Evolutionary conservation across 1,284 basidiomycete genomes (phyloP).

Genomic region (Boletellus dicymbophilus): DNA sequence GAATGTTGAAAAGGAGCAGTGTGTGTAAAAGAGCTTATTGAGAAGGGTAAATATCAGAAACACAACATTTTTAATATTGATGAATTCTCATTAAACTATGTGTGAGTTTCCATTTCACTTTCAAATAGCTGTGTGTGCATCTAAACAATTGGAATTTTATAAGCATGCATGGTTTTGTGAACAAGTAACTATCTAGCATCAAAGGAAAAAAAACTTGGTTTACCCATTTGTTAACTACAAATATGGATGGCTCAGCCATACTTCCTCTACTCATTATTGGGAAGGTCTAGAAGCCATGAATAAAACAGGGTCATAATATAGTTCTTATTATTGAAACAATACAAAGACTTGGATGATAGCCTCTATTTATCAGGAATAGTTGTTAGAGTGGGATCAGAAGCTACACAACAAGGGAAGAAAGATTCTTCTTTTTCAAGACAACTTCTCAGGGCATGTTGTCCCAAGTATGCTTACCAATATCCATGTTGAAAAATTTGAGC

Average conservation of each 20-base stretch:
- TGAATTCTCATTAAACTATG: conserved; percentile 9
- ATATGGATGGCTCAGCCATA: conserved; percentile 26
- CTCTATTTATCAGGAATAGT: conserved; percentile 16
- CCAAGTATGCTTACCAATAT: background rate
- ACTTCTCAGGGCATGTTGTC: background rate
- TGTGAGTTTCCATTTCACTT: background rate
- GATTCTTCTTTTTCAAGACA: conserved; percentile 7
- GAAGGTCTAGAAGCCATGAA: conserved; percentile 15
- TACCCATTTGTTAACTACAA: conserved; percentile 20
- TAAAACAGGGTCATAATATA: conserved; percentile 12
- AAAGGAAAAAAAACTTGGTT: conserved; percentile 5
- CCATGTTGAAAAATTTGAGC: background rate
- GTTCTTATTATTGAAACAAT: conserved; percentile 22
- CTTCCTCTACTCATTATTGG: conserved; percentile 25
- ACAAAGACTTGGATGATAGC: conserved; percentile 29
- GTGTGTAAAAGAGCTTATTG: background rate
- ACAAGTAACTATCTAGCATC: background rate
- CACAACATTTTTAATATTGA: conserved; percentile 10
- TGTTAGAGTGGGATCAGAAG: conserved; percentile 1
- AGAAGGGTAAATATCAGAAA: background rate
- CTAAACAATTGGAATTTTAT: conserved; percentile 4
- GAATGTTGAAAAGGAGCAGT: conserved; percentile 1
- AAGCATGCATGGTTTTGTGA: background rate
- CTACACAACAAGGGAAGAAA: background rate
- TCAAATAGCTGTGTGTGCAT: background rate